Evolutionary conservation across 176 grass and related monocot species (phyloP), one percentile per base, ranked within the genome.

Genomic region (Cymbopogon citratus): DNA sequence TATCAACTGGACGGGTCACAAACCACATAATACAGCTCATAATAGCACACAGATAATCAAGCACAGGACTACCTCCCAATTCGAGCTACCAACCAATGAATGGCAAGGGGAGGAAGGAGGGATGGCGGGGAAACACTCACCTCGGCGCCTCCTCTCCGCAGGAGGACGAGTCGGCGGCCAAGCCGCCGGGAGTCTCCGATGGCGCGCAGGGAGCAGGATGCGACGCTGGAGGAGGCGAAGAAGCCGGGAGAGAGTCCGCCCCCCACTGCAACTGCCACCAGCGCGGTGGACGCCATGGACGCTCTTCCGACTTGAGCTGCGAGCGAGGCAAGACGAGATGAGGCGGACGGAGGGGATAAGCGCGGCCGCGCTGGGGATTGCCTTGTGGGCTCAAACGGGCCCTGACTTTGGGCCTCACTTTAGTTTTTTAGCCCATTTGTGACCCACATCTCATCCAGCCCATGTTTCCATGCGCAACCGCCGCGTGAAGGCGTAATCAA

Each of bases 271-370:
- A 35, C 57, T 52, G 59, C 81, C 16, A 60, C n/a, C 28, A 48
- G 76, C 5, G 69, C 13, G 29, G 75, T 21, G 81, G 83, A 75
- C 76, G 62, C 87, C 87, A 88, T 88, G 62, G 81, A 80, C 48
- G 52, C 65, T 12, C 41, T n/a, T 34, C 2, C 70, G 56, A n/a
- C 56, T 18, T 31, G 5, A 68, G 8, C 1, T 2, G n/a, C 0
- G 1, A 0, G n/a, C n/a, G n/a, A n/a, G 31, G 31, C 31, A 33
- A 33, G 31, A 33, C 31, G 31, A 33, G 76, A 66, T 36, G 56
- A 12, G 3, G 44, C n/a, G 13, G 34, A 77, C 7, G n/a, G 9
- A 60, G 9, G 56, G 56, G 56, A 60, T 60, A 60, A 60, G 56
- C 56, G 54, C 54, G n/a, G n/a, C n/a, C n/a, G n/a, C n/a, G n/a